Base-by-base conservation (phyloP, 768 basidiomycete genomes). In the Multifurca ochricompacta region DNA sequence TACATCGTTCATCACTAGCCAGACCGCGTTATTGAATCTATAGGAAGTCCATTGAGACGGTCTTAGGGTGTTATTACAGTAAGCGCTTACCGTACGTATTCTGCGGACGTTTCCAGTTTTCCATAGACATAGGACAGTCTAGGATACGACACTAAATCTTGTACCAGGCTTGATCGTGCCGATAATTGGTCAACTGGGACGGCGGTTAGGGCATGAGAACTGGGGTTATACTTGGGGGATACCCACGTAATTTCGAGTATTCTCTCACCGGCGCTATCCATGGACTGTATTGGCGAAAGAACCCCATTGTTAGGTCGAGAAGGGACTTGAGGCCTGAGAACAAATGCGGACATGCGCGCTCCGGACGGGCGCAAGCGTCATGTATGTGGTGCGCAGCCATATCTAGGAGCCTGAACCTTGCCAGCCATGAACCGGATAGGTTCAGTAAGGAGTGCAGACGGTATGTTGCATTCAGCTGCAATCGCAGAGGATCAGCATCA, bases 1-100 rank as follows among this genome's bases (percentile, higher is more conserved):
- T 25, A 93, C 67, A 64, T 98, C 95, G 68, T 97, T 97, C 61
- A 91, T 66, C 27, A 93, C 78, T 2, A 95, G 73, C 95, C 95
- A 98, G 2, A 95, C 74, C 28, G 80, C 83, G 64, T 94, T 96
- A 73, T 90, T 94, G 66, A 95, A 93, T 48, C 90, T 93, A 48
- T 21, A 37, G 27, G 42, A 14, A 50, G 11, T 19, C 3, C 8
- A 36, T 44, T 42, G 18, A 48, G 14, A 28, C 39, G 44, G 35
- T 5, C 37, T 30, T 46, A 50, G 7, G 14, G 34, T 44, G 49
- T 39, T 16, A 23, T 16, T 32, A 44, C 11, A 14, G 10, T 31
- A 37, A 44, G 45, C 35, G 54, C 58, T 59, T 44, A 59, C 58
- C 49, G 54, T 30, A 59, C 58, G 30, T 59, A 59, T 57, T 56